Evolutionary conservation across 208 protist genomes (phyloP).

Genomic region (Jaenimonas drosophilae): DNA sequence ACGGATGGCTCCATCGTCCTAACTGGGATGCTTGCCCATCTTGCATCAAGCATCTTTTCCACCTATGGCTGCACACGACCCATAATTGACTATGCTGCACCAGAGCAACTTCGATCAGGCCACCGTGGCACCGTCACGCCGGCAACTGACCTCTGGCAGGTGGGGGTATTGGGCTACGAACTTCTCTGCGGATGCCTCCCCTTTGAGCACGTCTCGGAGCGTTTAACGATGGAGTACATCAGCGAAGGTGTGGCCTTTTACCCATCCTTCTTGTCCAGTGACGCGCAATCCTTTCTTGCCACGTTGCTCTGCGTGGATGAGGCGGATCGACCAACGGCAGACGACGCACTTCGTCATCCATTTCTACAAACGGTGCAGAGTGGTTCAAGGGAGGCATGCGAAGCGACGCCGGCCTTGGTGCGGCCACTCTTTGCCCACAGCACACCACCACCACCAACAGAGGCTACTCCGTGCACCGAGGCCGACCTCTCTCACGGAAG

Average conservation of each 20-base stretch:
- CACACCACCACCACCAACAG: too few relatives aligned
- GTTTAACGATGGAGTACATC: too few relatives aligned
- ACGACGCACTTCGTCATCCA: conserved; percentile 18
- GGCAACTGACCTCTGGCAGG: conserved; percentile 28
- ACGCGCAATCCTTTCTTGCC: conserved; percentile 14
- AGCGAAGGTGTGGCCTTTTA: conserved; percentile 23
- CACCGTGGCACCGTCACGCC: neutral
- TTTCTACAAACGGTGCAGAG: conserved; percentile 8
- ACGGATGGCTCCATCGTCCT: conserved; percentile 71
- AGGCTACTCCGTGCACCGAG: too few relatives aligned
- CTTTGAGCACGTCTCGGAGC: too few relatives aligned
- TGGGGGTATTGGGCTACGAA: conserved; percentile 23
- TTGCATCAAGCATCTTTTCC: too few relatives aligned
- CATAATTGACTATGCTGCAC: neutral
- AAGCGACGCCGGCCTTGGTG: too few relatives aligned
- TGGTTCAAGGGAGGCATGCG: too few relatives aligned
- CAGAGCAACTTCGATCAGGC: neutral
- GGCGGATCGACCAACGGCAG: conserved; percentile 7
- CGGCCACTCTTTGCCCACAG: too few relatives aligned
- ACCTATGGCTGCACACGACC: conserved; percentile 35
- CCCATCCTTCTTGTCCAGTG: conserved; percentile 4
- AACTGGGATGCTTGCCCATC: too few relatives aligned
- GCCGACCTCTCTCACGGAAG: too few relatives aligned
- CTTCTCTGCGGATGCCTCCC: conserved; percentile 19
- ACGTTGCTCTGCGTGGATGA: conserved; percentile 15